These are phyloP conservation scores for Cladochytrium replicatum DNA, from an alignment of 192 early-diverging fungal species.

Conservation along the genomic window DNA sequence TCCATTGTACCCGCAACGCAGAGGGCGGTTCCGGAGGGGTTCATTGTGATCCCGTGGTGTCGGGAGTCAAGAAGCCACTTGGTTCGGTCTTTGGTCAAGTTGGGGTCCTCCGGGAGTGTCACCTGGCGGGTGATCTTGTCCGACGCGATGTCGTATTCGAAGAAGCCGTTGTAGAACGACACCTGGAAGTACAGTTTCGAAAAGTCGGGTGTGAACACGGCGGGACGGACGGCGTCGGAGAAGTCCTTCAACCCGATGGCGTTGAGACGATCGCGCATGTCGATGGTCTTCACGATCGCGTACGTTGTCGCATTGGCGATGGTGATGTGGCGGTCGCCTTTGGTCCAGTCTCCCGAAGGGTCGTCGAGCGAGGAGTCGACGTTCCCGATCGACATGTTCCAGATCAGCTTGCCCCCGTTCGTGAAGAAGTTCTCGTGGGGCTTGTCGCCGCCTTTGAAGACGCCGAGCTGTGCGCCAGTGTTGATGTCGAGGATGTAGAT, in stretches of 20 bases:
- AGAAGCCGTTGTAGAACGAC: constrained; percentile 17
- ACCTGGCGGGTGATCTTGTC: constrained; percentile 7
- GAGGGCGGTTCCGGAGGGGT: constrained; percentile 4
- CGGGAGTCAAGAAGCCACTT: constrained; percentile 13
- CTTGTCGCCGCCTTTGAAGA: too few relatives aligned
- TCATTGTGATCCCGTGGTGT: constrained; percentile 14
- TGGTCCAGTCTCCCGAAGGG: constrained; percentile 9
- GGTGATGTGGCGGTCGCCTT: constrained; percentile 15
- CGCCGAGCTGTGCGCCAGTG: too few relatives aligned
- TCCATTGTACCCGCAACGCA: constrained; percentile 16
- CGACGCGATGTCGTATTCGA: constrained; percentile 7
- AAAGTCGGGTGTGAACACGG: constrained; percentile 7
- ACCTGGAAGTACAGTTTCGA: constrained; percentile 11
- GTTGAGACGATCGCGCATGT: too few relatives aligned
- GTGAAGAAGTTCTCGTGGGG: too few relatives aligned
- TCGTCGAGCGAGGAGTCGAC: constrained; percentile 8
- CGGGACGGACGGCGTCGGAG: too few relatives aligned
- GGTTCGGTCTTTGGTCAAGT: constrained; percentile 10
- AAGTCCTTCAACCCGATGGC: too few relatives aligned
- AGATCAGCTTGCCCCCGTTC: too few relatives aligned
- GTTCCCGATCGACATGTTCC: constrained; percentile 15
- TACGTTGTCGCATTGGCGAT: too few relatives aligned
- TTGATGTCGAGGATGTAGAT: too few relatives aligned
- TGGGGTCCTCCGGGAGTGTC: constrained; percentile 11
- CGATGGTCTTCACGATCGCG: too few relatives aligned